Evolutionary conservation across 495 filamentous ascomycete species (phyloP).

Genomic region (Podospora australis): DNA sequence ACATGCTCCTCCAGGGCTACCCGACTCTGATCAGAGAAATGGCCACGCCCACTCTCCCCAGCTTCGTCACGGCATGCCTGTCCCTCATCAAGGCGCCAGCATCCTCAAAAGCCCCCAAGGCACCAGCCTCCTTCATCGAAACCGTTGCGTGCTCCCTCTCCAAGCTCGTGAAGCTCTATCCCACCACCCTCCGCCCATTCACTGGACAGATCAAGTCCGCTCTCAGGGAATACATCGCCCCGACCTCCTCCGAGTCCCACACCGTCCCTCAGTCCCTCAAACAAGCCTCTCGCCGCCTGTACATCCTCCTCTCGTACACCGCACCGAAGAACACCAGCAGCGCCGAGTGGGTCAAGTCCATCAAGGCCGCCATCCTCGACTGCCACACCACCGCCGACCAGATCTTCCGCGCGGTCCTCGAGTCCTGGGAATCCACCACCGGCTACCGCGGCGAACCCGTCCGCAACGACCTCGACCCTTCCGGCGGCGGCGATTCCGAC

Average conservation of each 20-base stretch:
- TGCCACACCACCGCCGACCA: slow-evolving; percentile 64
- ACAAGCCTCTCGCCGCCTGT: slow-evolving; percentile 51
- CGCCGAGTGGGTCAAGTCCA: slow-evolving; percentile 65
- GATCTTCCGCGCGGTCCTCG: slow-evolving; percentile 67
- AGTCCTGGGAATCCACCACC: slow-evolving; percentile 66
- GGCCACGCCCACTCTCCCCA: slow-evolving; percentile 72
- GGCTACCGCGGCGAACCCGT: slow-evolving; percentile 28
- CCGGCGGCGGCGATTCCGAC: slow-evolving; percentile 31
- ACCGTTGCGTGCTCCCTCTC: slow-evolving; percentile 52
- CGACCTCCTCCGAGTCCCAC: slow-evolving; percentile 41
- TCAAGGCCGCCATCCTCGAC: slow-evolving; percentile 51
- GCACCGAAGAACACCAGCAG: slow-evolving; percentile 65
- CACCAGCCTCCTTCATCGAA: slow-evolving; percentile 46
- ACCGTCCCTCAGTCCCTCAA: slow-evolving; percentile 44
- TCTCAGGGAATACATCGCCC: slow-evolving; percentile 50
- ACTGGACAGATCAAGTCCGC: slow-evolving; percentile 56
- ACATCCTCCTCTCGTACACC: slow-evolving; percentile 64
- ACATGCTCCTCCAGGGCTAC: slow-evolving; percentile 70
- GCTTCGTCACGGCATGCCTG: slow-evolving; percentile 65
- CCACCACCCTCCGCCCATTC: slow-evolving; percentile 73
- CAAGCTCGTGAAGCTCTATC: slow-evolving; percentile 65
- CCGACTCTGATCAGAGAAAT: slow-evolving; percentile 80
- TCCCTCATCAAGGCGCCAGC: slow-evolving; percentile 52
- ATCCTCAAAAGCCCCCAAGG: slow-evolving; percentile 32
- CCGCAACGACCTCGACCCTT: slow-evolving; percentile 33